These are phyloP conservation scores for Suillus clintonianus DNA, from an alignment of 768 basidiomycete species.

Conservation along the genomic window DNA sequence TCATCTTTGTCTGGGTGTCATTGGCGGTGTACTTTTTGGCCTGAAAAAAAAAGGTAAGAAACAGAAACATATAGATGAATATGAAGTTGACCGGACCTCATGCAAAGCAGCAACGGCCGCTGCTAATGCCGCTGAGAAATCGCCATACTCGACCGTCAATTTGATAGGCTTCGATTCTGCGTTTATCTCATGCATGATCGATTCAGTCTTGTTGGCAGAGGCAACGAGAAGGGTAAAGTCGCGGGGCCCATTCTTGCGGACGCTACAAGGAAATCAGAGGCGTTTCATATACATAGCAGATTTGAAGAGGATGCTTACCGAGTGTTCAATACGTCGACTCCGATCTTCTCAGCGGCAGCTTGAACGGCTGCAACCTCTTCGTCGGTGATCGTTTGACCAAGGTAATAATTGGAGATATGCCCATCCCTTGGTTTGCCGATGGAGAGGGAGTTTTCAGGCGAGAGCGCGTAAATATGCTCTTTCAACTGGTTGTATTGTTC, in stretches of 20 bases:
- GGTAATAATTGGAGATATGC: constrained; percentile 85
- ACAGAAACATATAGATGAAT: not conserved
- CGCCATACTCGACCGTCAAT: constrained; percentile 73
- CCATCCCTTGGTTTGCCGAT: constrained; percentile 81
- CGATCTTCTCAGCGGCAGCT: constrained; percentile 69
- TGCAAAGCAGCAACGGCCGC: constrained; percentile 57
- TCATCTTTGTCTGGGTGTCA: constrained; percentile 70
- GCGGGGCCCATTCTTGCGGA: constrained; percentile 63
- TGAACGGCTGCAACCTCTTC: constrained; percentile 80
- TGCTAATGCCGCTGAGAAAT: constrained; percentile 60
- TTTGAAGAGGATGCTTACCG: constrained; percentile 45
- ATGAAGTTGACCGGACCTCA: constrained; percentile 44
- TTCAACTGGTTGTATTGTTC: constrained; percentile 50
- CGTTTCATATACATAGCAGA: constrained; percentile 2
- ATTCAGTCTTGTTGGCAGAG: constrained; percentile 51
- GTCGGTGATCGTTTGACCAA: constrained; percentile 70
- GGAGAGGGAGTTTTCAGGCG: constrained; percentile 66
- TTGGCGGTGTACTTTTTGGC: constrained; percentile 77
- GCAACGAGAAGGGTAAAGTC: constrained; percentile 77
- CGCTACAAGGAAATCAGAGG: constrained; percentile 40
- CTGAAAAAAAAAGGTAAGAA: constrained; percentile 33
- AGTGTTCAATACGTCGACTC: constrained; percentile 80
- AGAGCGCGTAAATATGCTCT: constrained; percentile 68
- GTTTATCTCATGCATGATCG: constrained; percentile 48
- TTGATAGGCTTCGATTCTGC: constrained; percentile 44